A percentile compares a stretch with the other conserved stretches of the same genome.
phyloP scores from a whole-genome alignment of 352 stramenopile species.

The Blastocystis sp. region DNA sequence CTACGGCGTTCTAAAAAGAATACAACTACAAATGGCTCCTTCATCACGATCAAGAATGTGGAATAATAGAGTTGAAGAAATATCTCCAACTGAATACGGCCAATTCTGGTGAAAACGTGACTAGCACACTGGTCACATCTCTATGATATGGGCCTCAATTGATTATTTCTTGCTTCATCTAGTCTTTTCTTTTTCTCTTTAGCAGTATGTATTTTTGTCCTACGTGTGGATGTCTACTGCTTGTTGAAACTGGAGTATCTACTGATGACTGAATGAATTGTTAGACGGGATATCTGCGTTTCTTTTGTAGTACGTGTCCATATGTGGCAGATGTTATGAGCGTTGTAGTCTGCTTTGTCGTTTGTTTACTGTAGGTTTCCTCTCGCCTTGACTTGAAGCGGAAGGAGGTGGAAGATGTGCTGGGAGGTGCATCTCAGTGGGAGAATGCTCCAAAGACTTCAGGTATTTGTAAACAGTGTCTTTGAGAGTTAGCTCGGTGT shows the following conservation, averaged over 20 bases:
- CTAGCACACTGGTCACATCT: too few species aligned
- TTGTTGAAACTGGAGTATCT: slow-evolving; percentile 36
- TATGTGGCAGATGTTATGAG: slow-evolving; percentile 41
- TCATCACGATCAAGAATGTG: background rate
- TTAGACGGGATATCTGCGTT: slow-evolving; percentile 17
- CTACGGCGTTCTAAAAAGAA: background rate
- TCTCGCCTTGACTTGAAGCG: slow-evolving; percentile 71
- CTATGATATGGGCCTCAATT: background rate
- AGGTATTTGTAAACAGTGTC: slow-evolving; percentile 59
- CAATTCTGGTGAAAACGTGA: too few species aligned
- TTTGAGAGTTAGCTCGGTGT: slow-evolving; percentile 73
- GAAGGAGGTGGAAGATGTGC: slow-evolving; percentile 96
- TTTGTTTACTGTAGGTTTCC: background rate
- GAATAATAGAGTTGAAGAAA: background rate
- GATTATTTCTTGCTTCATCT: background rate
- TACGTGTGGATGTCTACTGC: slow-evolving; percentile 48
- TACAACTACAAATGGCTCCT: background rate
- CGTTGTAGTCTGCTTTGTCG: background rate
- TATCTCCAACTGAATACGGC: too few species aligned
- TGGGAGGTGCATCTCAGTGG: slow-evolving; percentile 91
- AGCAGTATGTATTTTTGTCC: slow-evolving; percentile 57
- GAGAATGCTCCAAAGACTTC: slow-evolving; percentile 94
- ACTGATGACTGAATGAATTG: background rate
- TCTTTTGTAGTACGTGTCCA: slow-evolving; percentile 58
- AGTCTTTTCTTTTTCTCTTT: background rate